Base-by-base conservation (phyloP, 192 early-diverging fungal species). In the Rhizophagus sp. region DNA sequence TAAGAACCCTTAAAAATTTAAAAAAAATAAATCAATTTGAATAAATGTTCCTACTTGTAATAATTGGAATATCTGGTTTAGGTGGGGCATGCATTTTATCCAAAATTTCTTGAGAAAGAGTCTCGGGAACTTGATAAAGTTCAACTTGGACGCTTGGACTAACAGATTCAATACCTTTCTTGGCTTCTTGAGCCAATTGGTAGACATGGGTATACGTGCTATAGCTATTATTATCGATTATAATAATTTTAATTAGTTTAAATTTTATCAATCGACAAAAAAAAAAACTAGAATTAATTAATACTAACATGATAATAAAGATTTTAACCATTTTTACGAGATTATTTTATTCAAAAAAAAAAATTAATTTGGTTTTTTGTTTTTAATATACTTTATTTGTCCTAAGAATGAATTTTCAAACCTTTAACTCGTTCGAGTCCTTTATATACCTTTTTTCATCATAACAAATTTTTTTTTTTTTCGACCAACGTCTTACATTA, bases 161-260 rank as follows among this genome's bases (percentile, higher is more conserved):
- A 34, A 80, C 79, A 62, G 84, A 87, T 79, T 92, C 81, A 41
- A 93, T 80, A 17, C 95, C 94, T 81, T 89, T 84, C 79, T 89
- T 83, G 36, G 95, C 72, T 11, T 83, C 82, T 73, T 90, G 79
- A 72, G 92, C 92, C 34, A 96, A 78, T 27, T 83, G 88, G 82
- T 90, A 88, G 84, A 94, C 84, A 87, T 96, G 95, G 71, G 90
- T 89, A 82, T 91, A 92, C 34, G 80, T 61, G 7, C 62, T 15
- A 41, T 76, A 76, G 11, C 74, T 76, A 63, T 30, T 76, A 63
- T 30, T 57, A 61, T 57, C 33, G 5, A 33, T n/a, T 13, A 24
- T 33, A 24, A 44, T 17, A 1, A 47, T 73, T n/a, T 27, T 22
- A 19, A 0, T 67, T 67, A 12, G 7, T 3, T 33, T 33, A 12